A percentile compares a stretch with the other conserved stretches of the same genome.
Evolutionary conservation across 2,329 filamentous ascomycete species (phyloP).

Genomic region (Calonectria ilicicola): DNA sequence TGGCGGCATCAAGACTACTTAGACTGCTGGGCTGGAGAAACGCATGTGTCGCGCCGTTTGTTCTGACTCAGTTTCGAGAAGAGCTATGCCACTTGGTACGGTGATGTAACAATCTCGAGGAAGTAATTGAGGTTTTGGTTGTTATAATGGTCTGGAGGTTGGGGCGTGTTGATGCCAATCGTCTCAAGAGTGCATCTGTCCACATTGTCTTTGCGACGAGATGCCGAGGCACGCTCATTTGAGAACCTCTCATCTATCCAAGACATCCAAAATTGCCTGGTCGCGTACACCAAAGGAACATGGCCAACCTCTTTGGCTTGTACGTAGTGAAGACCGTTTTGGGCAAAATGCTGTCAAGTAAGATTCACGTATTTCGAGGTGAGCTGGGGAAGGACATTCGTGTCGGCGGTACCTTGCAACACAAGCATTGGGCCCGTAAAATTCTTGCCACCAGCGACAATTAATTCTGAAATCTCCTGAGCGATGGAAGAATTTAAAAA

Average conservation of each 20-base stretch:
- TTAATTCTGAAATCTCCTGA: constrained; percentile 38
- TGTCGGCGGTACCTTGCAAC: constrained; percentile 47
- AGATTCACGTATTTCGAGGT: constrained; percentile 30
- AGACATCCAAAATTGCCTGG: constrained; percentile 38
- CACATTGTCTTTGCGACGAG: not conserved
- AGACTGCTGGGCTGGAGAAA: not conserved
- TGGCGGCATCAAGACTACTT: not conserved
- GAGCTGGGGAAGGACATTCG: constrained; percentile 23
- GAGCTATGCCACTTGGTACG: not conserved
- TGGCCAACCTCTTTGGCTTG: constrained; percentile 32
- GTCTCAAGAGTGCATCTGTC: not conserved
- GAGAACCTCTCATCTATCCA: constrained; percentile 40
- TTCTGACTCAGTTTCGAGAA: not conserved
- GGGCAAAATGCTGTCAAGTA: constrained; percentile 32
- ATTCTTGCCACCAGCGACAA: constrained; percentile 44
- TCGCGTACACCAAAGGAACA: constrained; percentile 30
- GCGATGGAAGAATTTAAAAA: constrained; percentile 37
- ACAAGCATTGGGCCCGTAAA: constrained; percentile 52
- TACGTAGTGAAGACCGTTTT: constrained; percentile 33
- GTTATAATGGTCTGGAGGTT: not conserved
- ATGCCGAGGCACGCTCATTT: no score
- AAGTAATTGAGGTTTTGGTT: not conserved
- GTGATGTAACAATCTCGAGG: not conserved
- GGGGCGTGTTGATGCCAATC: not conserved
- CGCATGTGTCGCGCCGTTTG: not conserved